A percentile compares a stretch with the other conserved stretches of the same genome.
Conservation (phyloP, 805 yeast species). For the Ogataea pignaliae region DNA sequence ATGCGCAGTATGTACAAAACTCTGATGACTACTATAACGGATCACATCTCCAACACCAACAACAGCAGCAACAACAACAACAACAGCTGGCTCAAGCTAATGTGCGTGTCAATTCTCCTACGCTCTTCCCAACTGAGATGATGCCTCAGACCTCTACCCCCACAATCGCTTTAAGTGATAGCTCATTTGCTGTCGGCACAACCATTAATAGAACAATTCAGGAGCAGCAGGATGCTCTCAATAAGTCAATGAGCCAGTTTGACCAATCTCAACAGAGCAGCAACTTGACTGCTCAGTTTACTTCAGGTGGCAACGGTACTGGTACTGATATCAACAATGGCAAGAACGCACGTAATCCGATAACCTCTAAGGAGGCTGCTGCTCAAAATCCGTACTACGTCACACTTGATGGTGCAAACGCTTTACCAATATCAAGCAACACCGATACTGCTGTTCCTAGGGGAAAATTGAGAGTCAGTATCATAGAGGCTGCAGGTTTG, state of each 20-base stretch:
- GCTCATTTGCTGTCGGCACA: constrained; percentile 65
- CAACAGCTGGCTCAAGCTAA: neutral
- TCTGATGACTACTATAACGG: neutral
- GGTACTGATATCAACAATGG: neutral
- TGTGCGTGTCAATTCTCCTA: constrained; percentile 5
- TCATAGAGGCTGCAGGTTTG: constrained; percentile 74
- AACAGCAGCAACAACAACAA: constrained; percentile 11
- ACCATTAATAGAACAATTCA: constrained; percentile 34
- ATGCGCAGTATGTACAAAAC: neutral
- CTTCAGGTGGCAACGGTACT: constrained; percentile 6
- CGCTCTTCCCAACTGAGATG: constrained; percentile 30
- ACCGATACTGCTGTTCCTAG: constrained; percentile 46
- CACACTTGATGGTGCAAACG: constrained; percentile 9
- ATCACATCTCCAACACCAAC: constrained; percentile 1
- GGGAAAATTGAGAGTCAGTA: constrained; percentile 79
- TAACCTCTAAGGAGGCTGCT: too few relatives aligned
- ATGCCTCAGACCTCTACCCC: constrained; percentile 52
- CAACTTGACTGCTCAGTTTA: constrained; percentile 21
- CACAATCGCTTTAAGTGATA: constrained; percentile 63
- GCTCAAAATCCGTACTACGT: constrained; percentile 14
- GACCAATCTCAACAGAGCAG: constrained; percentile 23
- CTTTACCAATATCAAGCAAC: constrained; percentile 16
- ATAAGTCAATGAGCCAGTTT: constrained; percentile 31
- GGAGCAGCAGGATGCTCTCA: constrained; percentile 29
- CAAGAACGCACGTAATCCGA: neutral